Base-by-base conservation (phyloP, 768 basidiomycete genomes). In the Lyophyllum shimeji region DNA sequence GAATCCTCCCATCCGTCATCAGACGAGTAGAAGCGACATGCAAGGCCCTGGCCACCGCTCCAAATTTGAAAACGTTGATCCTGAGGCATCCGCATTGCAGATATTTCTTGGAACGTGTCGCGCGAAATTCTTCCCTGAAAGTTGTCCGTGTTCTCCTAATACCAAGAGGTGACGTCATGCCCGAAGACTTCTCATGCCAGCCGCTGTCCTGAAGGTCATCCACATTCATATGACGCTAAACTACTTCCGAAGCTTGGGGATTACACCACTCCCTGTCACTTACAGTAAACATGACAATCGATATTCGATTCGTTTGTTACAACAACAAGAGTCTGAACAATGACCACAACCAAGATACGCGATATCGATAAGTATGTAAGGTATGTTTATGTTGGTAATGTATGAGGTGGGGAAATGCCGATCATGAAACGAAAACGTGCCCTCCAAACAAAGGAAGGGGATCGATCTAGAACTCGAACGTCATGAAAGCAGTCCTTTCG, bases 361-460 rank as follows among this genome's bases (percentile, higher is more conserved):
- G 48, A 34, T 20, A 49, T 18, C 39, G 9, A 40, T 40, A 18
- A 40, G 29, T 29, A 40, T 33, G 29, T 49, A 37, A 49, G 7
- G 21, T 21, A 37, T 20, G 34, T n/a, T n/a, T 37, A 23, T 7
- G 48, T 49, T 37, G 34, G 31, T 37, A 45, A 45, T 45, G 44
- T 23, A 23, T 49, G 47, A n/a, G 24, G 27, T 11, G 12, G 33
- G 20, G 9, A 33, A 49, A 34, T 21, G 34, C 48, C 20, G 48
- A 21, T 49, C 47, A 37, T 49, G 31, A 34, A 37, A 34, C 17
- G 34, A 49, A 49, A 49, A 49, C 48, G 48, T 49, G 34, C 48
- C 48, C 48, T 34, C 23, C 20, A 37, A 37, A 49, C 48, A 49
- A 49, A 49, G 33, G 48, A 49, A 49, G 48, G n/a, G n/a, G 48